Percentiles rank a stretch among this genome's conserved stretches.
These are phyloP conservation scores for Pyrrhoderma lamaoense DNA, from an alignment of 1,284 basidiomycete genomes.

Conservation along the genomic window DNA sequence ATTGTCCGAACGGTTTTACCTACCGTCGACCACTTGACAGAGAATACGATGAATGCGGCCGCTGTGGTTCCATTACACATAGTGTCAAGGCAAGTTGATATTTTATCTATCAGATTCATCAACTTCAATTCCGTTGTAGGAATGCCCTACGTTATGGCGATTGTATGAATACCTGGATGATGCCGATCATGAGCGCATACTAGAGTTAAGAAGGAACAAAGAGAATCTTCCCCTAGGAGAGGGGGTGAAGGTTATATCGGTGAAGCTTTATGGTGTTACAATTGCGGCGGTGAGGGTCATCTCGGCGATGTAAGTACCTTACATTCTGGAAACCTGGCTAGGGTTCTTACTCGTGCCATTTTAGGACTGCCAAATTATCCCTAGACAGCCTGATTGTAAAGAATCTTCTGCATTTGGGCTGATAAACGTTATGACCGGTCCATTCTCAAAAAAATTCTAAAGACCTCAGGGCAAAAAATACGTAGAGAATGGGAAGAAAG, in stretches of 20 bases:
- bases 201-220: constrained; percentile 44
- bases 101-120: background rate
- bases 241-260: constrained; percentile 76
- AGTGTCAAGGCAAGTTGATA: constrained; percentile 47
- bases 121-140: constrained; percentile 35
- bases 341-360: background rate
- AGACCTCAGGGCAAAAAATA: constrained; percentile 26
- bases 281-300: constrained; percentile 75
- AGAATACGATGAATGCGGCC: constrained; percentile 51
- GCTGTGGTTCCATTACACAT: constrained; percentile 68
- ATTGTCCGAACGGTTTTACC: constrained; percentile 64
- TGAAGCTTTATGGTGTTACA: constrained; percentile 79
- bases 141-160: constrained; percentile 85
- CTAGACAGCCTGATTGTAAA: constrained; percentile 42
- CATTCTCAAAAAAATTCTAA: constrained; percentile 66
- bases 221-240: constrained; percentile 46
- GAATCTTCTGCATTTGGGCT: constrained; percentile 73
- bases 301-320: constrained; percentile 71
- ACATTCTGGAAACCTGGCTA: background rate
- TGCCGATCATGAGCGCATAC: constrained; percentile 43
- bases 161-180: constrained; percentile 72
- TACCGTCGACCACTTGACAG: constrained; percentile 23
- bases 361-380: constrained; percentile 65
- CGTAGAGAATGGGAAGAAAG: constrained; percentile 32
- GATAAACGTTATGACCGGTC: constrained; percentile 62